Percentiles rank a stretch among this genome's conserved stretches.
Conservation (phyloP, 2,329 filamentous ascomycete species). For the Ophiocordyceps camponoti-leonardi region DNA sequence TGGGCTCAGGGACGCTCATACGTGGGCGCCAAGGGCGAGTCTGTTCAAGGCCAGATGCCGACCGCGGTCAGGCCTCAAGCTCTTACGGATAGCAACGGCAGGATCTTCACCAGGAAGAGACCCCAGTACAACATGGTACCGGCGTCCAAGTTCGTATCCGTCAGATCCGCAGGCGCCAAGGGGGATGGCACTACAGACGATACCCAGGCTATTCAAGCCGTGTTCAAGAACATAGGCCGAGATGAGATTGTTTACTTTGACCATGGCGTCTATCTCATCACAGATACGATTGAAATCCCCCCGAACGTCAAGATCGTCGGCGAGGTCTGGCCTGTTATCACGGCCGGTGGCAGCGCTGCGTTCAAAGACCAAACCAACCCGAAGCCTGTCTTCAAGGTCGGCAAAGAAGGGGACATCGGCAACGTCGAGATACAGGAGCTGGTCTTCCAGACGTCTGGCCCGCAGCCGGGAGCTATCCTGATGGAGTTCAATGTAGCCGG, state of each 20-base stretch:
- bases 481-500: constrained; percentile 81
- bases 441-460: constrained; percentile 68
- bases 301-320: constrained; percentile 76
- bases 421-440: constrained; percentile 77
- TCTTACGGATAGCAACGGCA: constrained; percentile 47
- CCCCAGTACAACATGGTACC: constrained; percentile 65
- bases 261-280: constrained; percentile 56
- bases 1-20: constrained; percentile 75
- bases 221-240: constrained; percentile 49
- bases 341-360: constrained; percentile 53
- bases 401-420: constrained; percentile 58
- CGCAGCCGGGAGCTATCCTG: constrained; percentile 74
- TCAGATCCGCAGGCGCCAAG: constrained; percentile 67
- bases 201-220: constrained; percentile 63
- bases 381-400: constrained; percentile 72
- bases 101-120: constrained; percentile 69
- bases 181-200: constrained; percentile 83
- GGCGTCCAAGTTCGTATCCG: constrained; percentile 59
- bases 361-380: constrained; percentile 66
- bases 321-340: constrained; percentile 80
- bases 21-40: constrained; percentile 25
- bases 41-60: constrained; percentile 40
- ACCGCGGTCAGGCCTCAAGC: constrained; percentile 44
- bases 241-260: constrained; percentile 59
- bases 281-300: constrained; percentile 52